Evolutionary conservation across 2,329 filamentous ascomycete species (phyloP), one percentile per base, ranked within the genome.

Genomic region (Coniochaeta pulveracea): DNA sequence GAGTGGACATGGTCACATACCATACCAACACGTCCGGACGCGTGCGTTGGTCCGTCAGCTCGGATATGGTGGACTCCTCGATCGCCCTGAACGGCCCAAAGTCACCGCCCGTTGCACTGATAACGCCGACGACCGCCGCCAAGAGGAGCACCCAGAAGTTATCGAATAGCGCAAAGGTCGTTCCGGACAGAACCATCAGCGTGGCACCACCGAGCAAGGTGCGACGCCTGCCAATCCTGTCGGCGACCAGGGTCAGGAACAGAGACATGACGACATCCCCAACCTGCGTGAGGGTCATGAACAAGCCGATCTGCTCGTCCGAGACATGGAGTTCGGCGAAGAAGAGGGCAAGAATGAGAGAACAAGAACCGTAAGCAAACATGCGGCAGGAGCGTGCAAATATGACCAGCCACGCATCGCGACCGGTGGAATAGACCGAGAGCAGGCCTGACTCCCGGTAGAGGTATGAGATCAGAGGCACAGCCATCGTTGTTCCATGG

Each of bases 81-180:
- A 82, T 71, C 4, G 72, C 72, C 23, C 76, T 60, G 42, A 81
- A 81, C 0, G 77, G 76, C 0, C 76, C 77, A 46, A 80, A 78
- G 42, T 81, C 77, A 11, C 72, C 68, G 6, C 76, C 76, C 3
- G 58, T 75, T 0, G 73, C 66, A 47, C 68, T 75, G 34, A 79
- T 67, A 4, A 79, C 72, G 2, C 75, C 74, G 3, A 76, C 54
- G 4, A 78, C 61, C 1, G 72, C 72, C 0, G 73, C 74, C 0
- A 61, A 42, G 4, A 79, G 50, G 5, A 79, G 51, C 10, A 73
- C 51, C 71, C 72, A 78, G 42, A 67, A 80, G 38, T 69, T 70
- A 16, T 69, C 66, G 36, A 61, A 65, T 2, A 64, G 33, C 0
- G 60, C 64, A 47, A 79, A 79, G 8, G 66, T 49, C 2, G 59